phyloP scores from a whole-genome alignment of 768 basidiomycete species.

The Tephrocybe sp. region DNA sequence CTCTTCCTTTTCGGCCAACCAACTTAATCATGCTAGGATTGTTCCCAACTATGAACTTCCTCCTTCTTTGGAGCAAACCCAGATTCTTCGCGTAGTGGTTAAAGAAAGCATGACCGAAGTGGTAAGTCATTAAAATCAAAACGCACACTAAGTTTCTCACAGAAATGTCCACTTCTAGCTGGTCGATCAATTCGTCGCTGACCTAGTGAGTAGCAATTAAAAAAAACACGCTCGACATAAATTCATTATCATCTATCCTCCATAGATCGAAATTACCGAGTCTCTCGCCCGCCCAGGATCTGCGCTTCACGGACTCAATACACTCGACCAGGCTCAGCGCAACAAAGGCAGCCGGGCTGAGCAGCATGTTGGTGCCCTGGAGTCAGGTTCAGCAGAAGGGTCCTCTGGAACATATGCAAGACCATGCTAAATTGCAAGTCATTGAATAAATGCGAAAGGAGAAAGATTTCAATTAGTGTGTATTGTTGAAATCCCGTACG shows the following conservation, averaged over 20 bases:
- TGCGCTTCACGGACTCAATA: conserved; percentile 50
- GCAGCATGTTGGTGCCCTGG: conserved; percentile 43
- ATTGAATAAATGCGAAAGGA: too few relatives aligned
- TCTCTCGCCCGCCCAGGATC: conserved; percentile 47
- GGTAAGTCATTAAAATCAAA: conserved; percentile 32
- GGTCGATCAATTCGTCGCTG: conserved; percentile 62
- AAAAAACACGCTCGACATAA: not conserved
- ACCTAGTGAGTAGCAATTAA: conserved; percentile 50
- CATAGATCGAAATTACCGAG: conserved; percentile 65
- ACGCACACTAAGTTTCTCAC: conserved; percentile 49
- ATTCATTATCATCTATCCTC: not conserved
- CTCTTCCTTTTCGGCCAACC: conserved; percentile 3
- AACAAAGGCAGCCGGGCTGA: conserved; percentile 31
- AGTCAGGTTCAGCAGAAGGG: conserved; percentile 44
- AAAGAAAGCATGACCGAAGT: conserved; percentile 58
- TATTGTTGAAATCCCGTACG: too few relatives aligned
- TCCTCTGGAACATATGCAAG: conserved; percentile 68
- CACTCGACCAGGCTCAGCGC: conserved; percentile 31
- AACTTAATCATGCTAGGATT: conserved; percentile 29
- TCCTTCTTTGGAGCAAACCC: conserved; percentile 50
- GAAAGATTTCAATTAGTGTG: too few relatives aligned
- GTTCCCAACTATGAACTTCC: conserved; percentile 54
- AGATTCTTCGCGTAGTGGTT: conserved; percentile 67
- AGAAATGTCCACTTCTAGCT: conserved; percentile 51
- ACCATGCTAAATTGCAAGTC: conserved; percentile 47